Evolutionary conservation across 2,329 filamentous ascomycete genomes (phyloP).

Genomic region (Ophiostoma fasciatum): DNA sequence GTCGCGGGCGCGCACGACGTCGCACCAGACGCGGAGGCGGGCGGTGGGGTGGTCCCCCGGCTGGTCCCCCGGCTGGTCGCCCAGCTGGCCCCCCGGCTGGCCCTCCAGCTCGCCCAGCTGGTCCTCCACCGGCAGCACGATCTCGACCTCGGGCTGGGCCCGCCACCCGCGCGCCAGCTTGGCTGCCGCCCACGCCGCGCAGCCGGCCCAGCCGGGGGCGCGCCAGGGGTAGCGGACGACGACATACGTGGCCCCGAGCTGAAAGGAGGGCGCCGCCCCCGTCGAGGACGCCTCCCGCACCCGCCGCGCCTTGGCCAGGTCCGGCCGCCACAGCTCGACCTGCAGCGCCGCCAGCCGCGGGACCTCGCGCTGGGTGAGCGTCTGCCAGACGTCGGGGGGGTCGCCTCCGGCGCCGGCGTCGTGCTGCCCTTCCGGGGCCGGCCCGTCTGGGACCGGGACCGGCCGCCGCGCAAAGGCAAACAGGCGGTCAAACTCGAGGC

Average conservation of each 20-base stretch:
- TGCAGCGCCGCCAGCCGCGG: conserved; percentile 57
- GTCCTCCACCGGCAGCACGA: conserved; percentile 46
- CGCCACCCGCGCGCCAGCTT: conserved; percentile 34
- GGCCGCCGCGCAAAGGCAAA: conserved; percentile 65
- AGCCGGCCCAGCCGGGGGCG: conserved; percentile 31
- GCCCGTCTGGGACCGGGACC: conserved; percentile 28
- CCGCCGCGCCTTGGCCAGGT: conserved; percentile 38
- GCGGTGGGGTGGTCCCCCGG: no score
- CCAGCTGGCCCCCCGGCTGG: no score
- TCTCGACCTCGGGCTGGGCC: conserved; percentile 44
- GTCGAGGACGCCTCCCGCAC: conserved; percentile 14
- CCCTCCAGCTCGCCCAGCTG: no score
- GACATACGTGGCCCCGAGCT: conserved; percentile 39
- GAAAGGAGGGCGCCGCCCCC: conserved; percentile 23
- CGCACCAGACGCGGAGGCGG: conserved; percentile 50
- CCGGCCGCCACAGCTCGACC: conserved; percentile 54
- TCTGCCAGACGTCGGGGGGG: conserved; percentile 44
- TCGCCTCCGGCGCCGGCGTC: conserved; percentile 17
- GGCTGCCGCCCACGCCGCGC: conserved; percentile 29
- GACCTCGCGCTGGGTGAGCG: conserved; percentile 55
- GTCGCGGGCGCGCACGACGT: conserved; percentile 39
- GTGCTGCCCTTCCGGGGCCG: conserved; percentile 18
- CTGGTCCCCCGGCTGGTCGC: no score
- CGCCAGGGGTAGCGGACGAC: conserved; percentile 52
- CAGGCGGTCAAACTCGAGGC: conserved; percentile 66